These are phyloP conservation scores for Phytophthora hybrid DNA, from an alignment of 352 stramenopile genomes.

Conservation along the genomic window DNA sequence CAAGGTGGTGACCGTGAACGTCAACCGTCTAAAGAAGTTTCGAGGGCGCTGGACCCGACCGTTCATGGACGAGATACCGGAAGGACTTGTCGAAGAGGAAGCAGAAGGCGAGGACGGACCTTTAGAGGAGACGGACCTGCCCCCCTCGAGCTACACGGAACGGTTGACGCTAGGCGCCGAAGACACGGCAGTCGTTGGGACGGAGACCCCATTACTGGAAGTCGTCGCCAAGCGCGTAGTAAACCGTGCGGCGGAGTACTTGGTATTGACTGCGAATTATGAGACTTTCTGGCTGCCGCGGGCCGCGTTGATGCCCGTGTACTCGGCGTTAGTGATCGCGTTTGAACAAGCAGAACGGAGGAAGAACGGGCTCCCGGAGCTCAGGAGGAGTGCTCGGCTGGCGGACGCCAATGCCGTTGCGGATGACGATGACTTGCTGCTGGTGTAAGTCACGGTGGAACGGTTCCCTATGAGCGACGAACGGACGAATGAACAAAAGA, in stretches of 20 bases:
- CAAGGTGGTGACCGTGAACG: no score
- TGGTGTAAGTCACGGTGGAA: background rate
- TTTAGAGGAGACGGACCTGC: no score
- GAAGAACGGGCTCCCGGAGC: background rate
- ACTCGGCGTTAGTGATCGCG: background rate
- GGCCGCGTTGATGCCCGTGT: background rate
- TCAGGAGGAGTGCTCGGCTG: background rate
- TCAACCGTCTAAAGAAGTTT: no score
- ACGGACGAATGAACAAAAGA: background rate
- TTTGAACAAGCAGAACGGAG: background rate
- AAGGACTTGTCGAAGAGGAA: no score
- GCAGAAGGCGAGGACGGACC: no score
- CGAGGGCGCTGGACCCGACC: no score
- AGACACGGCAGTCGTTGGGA: no score
- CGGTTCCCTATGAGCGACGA: background rate
- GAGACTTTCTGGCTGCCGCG: slow-evolving; percentile 1
- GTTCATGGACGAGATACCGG: no score
- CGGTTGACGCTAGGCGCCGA: no score
- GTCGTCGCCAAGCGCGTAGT: background rate
- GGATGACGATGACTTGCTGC: background rate
- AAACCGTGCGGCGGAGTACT: background rate
- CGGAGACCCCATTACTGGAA: background rate
- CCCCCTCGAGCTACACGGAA: no score
- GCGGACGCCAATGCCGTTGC: background rate
- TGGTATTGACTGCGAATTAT: background rate